Conservation (phyloP, 345 rosid genomes). For the Brassica rapa region DNA sequence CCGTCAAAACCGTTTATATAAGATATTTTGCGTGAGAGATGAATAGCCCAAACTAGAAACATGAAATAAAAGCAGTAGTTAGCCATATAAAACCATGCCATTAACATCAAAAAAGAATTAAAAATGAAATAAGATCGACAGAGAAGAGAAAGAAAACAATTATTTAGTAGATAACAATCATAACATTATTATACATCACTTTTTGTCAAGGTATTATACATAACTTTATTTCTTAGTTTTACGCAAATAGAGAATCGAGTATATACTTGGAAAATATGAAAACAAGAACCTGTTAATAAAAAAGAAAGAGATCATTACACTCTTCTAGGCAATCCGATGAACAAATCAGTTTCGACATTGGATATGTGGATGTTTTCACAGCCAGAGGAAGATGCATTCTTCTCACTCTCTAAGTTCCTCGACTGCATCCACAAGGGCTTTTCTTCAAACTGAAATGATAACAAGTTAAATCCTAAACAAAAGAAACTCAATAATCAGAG, state of each 20-base stretch:
- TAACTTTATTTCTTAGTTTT: not conserved
- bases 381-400: conserved; percentile 1
- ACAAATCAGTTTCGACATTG: conserved; percentile 16
- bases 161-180: not conserved
- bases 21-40: not conserved
- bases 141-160: not conserved
- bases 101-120: not conserved
- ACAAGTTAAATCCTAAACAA: not conserved
- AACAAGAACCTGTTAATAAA: not conserved
- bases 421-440: conserved; percentile 23
- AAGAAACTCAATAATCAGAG: not conserved
- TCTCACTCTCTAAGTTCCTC: conserved; percentile 5
- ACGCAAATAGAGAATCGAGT: not conserved
- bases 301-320: not conserved
- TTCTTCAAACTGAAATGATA: conserved; percentile 15
- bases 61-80: not conserved
- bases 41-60: not conserved
- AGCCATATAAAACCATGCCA: not conserved
- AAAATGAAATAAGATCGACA: not conserved
- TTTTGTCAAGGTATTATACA: not conserved
- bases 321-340: conserved; percentile 18
- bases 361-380: not conserved
- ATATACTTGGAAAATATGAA: not conserved
- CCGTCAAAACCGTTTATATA: not conserved
- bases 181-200: not conserved